Evolutionary conservation across 768 basidiomycete species (phyloP), one percentile per base, ranked within the genome.

Genomic region (Rhizopogon vinicolor): DNA sequence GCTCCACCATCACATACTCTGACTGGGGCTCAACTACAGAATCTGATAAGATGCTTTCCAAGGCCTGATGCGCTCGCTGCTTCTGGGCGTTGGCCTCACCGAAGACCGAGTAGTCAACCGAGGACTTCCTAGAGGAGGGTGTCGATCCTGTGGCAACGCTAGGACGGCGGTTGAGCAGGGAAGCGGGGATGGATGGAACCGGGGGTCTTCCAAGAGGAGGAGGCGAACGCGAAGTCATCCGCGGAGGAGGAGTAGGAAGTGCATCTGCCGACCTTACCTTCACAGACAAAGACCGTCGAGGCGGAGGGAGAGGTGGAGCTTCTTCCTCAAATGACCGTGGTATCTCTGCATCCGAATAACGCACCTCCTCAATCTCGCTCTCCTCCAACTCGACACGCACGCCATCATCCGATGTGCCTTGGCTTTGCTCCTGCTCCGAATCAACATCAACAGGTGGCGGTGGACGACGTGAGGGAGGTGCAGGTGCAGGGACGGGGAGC

Each of bases 351-450:
- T 86, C 84, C 37, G 83, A 81, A 56, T 84, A 75, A 8, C 69
- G 73, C 8, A 86, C 80, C 59, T 89, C 86, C 60, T 89, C 87
- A 13, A 83, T 72, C 63, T 89, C 86, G 58, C 85, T 88, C 61
- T 89, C 87, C 62, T 88, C 86, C 6, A 78, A 81, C 55, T 89
- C 88, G 25, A 84, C 81, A 39, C 77, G 76, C 22, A 84, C 84
- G 9, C 80, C 80, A 44, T 89, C 86, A 18, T 85, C 83, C 4
- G 82, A 81, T 33, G 71, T 69, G n/a, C 71, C 74, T 10, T 60
- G 64, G 18, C 60, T 40, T 18, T 60, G 57, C 22, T 37, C 58
- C 39, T 35, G 60, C 37, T 54, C 49, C 1, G 49, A 10, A 16
- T 60, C 14, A 5, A 43, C 39, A 5, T 58, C 55, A 13, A 61